Conservation (phyloP, 1,284 basidiomycete genomes). For the Rhodotorula sp. region DNA sequence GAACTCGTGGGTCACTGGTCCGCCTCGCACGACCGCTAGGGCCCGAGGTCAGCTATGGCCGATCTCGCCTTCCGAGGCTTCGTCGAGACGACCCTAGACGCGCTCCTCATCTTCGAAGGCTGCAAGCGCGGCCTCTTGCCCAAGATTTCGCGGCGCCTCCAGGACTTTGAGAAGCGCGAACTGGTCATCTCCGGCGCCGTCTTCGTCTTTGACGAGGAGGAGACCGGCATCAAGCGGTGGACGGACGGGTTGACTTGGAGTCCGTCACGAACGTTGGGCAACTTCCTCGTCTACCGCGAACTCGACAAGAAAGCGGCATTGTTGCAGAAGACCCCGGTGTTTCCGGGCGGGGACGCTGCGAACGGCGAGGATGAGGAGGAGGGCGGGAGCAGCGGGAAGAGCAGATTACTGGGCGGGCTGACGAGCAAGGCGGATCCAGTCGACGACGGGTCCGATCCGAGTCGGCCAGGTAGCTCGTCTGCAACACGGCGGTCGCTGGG, state of each 20-base stretch:
- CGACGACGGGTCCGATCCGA: conserved; percentile 1
- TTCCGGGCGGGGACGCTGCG: background rate
- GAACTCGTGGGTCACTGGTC: background rate
- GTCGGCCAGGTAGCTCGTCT: background rate
- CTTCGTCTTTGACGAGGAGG: conserved; percentile 96
- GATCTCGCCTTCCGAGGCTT: conserved; percentile 54
- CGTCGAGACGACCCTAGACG: conserved; percentile 93
- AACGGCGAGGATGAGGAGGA: background rate
- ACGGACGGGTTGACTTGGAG: conserved; percentile 96
- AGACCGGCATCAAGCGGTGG: conserved; percentile 97
- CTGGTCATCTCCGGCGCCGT: conserved; percentile 93
- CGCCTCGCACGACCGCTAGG: background rate
- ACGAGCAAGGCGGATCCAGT: conserved; percentile 31
- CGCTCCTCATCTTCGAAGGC: conserved; percentile 91
- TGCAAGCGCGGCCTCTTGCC: conserved; percentile 85
- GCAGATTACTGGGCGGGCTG: conserved; percentile 15
- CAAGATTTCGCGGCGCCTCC: conserved; percentile 86
- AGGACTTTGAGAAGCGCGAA: conserved; percentile 79
- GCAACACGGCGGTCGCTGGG: background rate
- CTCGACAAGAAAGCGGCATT: conserved; percentile 65
- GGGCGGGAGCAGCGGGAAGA: background rate
- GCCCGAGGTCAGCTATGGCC: conserved; percentile 16
- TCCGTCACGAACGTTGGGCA: conserved; percentile 81
- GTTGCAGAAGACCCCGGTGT: background rate
- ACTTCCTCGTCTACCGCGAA: conserved; percentile 92